Conservation (phyloP, 1,284 basidiomycete species). For the Porogramme epimiltina region DNA sequence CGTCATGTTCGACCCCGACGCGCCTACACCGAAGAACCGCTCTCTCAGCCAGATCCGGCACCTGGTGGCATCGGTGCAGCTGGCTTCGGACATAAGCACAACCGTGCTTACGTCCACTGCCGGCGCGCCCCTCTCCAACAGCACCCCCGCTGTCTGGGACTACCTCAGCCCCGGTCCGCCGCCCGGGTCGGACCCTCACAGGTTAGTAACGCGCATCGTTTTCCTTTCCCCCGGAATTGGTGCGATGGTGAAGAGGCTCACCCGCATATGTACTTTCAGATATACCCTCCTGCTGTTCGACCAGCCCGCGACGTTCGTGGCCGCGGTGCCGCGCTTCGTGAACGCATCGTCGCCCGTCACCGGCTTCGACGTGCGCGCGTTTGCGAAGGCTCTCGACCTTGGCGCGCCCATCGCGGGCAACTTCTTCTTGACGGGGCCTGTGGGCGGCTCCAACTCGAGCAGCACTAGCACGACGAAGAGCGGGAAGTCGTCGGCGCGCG, state of each 20-base stretch:
- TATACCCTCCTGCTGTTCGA: constrained; percentile 27
- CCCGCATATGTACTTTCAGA: constrained; percentile 20
- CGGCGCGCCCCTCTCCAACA: constrained; percentile 32
- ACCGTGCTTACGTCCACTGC: not conserved
- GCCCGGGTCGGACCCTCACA: constrained; percentile 46
- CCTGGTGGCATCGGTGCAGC: constrained; percentile 43
- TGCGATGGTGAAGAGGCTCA: no score
- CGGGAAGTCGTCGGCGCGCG: not conserved
- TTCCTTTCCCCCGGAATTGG: not conserved
- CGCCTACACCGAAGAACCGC: constrained; percentile 36
- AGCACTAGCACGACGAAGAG: not conserved
- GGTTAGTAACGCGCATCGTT: constrained; percentile 28
- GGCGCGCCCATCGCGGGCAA: constrained; percentile 28
- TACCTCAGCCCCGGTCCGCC: constrained; percentile 40
- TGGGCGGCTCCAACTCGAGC: not conserved
- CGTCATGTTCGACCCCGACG: constrained; percentile 47
- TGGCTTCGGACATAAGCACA: constrained; percentile 27
- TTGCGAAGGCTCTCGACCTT: constrained; percentile 22
- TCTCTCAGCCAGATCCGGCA: constrained; percentile 40
- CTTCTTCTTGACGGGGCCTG: constrained; percentile 27
- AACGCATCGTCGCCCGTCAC: constrained; percentile 18
- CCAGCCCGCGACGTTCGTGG: constrained; percentile 24
- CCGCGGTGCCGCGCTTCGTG: constrained; percentile 8
- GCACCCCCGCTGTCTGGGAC: constrained; percentile 40
- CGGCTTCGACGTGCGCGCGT: constrained; percentile 28